Percentiles rank a stretch among this genome's conserved stretches.
phyloP scores from a whole-genome alignment of 176 grass and related monocot genomes.

The Aegilops sharonensis region DNA sequence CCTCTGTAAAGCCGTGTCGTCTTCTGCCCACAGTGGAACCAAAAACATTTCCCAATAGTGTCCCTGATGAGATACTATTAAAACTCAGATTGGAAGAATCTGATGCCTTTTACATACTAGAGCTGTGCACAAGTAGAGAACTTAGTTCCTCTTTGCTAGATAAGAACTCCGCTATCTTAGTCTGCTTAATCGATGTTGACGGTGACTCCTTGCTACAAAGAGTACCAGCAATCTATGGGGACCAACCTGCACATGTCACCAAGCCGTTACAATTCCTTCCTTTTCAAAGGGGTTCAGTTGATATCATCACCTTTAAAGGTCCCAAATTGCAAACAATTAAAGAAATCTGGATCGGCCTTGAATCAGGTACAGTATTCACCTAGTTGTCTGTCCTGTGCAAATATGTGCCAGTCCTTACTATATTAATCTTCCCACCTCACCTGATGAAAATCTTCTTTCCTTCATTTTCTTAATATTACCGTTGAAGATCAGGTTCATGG shows the following conservation, averaged over 20 bases:
- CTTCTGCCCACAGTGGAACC: conserved; percentile 59
- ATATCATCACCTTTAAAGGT: conserved; percentile 64
- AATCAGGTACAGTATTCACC: conserved; percentile 58
- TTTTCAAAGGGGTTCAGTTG: conserved; percentile 68
- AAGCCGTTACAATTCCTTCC: conserved; percentile 25
- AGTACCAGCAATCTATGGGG: conserved; percentile 47
- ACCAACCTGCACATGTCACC: conserved; percentile 23
- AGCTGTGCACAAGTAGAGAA: conserved; percentile 75
- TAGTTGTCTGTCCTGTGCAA: background rate
- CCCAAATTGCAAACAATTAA: conserved; percentile 63
- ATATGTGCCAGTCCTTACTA: background rate
- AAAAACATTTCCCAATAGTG: conserved; percentile 37
- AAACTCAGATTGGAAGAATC: conserved; percentile 46
- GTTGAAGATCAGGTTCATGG: conserved; percentile 87
- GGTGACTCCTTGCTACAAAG: conserved; percentile 74
- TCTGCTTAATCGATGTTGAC: conserved; percentile 64
- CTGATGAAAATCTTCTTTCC: too few species aligned
- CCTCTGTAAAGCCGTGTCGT: conserved; percentile 59
- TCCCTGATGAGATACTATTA: conserved; percentile 51
- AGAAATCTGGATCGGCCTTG: conserved; percentile 89
- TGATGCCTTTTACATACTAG: conserved; percentile 72
- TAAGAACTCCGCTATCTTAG: conserved; percentile 58
- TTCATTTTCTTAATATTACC: conserved; percentile 11
- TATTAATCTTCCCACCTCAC: too few species aligned
- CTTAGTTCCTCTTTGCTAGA: conserved; percentile 69